Evolutionary conservation across 208 protist genomes (phyloP).

Genomic region (Kentomonas sorsogonicus): DNA sequence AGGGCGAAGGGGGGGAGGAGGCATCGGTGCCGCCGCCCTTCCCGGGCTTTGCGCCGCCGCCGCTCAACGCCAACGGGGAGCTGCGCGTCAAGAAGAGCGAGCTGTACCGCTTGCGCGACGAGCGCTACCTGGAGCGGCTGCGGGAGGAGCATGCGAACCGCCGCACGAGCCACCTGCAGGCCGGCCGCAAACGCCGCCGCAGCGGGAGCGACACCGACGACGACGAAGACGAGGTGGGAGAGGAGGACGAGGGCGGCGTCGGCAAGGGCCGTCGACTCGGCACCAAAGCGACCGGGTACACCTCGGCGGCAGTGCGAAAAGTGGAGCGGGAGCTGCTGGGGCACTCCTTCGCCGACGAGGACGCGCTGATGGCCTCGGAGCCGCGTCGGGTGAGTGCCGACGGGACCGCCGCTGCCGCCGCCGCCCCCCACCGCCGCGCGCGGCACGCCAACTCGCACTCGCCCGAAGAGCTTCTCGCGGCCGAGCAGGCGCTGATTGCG

Average conservation of each 20-base stretch:
- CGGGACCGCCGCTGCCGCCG: too few species aligned
- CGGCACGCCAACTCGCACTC: too few species aligned
- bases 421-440: background rate
- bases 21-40: background rate
- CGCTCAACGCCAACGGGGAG: constrained; percentile 35
- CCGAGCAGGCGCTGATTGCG: constrained; percentile 18
- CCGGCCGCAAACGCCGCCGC: constrained; percentile 14
- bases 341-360: background rate
- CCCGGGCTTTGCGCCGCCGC: background rate
- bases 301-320: too few species aligned
- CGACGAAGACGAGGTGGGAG: constrained; percentile 18
- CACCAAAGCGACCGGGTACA: too few species aligned
- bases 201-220: background rate
- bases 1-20: constrained; percentile 9
- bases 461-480: constrained; percentile 6
- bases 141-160: constrained; percentile 68
- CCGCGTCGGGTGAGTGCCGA: too few species aligned
- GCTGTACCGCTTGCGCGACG: constrained; percentile 75
- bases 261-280: too few species aligned
- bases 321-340: constrained; percentile 1
- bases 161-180: constrained; percentile 29
- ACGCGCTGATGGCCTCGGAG: constrained; percentile 1
- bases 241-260: constrained; percentile 19
- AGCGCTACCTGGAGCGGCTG: constrained; percentile 72
- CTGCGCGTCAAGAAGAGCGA: constrained; percentile 83